A percentile compares a stretch with the other conserved stretches of the same genome.
Conservation (phyloP, 2,329 filamentous ascomycete genomes). For the Rhinocladiella mackenziei region DNA sequence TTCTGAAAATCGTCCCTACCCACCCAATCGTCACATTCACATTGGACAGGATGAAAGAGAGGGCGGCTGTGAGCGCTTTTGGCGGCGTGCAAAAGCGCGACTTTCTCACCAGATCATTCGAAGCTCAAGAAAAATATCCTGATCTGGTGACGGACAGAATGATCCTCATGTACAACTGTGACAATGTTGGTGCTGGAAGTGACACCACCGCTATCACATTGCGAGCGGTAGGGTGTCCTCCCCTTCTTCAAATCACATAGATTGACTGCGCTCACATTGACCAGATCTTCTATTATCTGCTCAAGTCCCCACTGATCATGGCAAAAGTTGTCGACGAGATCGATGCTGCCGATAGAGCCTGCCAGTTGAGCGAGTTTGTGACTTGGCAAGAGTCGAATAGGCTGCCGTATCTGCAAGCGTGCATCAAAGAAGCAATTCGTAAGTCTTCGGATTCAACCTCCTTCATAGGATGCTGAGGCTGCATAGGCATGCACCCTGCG, state of each 20-base stretch:
- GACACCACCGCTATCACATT: constrained; percentile 25
- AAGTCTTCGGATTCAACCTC: constrained; percentile 1
- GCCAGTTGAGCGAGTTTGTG: constrained; percentile 15
- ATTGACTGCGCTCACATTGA: neutral
- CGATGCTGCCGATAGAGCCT: constrained; percentile 12
- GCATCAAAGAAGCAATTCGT: constrained; percentile 24
- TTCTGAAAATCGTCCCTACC: constrained; percentile 63
- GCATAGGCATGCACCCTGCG: constrained; percentile 26
- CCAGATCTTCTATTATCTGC: constrained; percentile 41
- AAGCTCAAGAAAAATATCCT: constrained; percentile 18
- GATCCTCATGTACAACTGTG: constrained; percentile 14
- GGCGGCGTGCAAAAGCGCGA: constrained; percentile 9
- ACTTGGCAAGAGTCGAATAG: constrained; percentile 18
- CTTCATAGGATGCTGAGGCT: no score
- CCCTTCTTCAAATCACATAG: neutral
- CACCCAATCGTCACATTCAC: constrained; percentile 70
- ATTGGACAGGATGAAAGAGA: constrained; percentile 61
- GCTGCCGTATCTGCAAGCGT: constrained; percentile 23
- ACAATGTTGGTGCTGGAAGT: constrained; percentile 22
- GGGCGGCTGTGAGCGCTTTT: constrained; percentile 40
- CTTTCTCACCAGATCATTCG: constrained; percentile 17
- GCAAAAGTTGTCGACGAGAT: constrained; percentile 17
- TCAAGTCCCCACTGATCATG: constrained; percentile 38
- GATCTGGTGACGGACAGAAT: constrained; percentile 18
- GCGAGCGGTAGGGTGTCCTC: constrained; percentile 10